Evolutionary conservation across 139 green algal species (phyloP), one percentile per base, ranked within the genome.

Genomic region (Picochlorum sp.): DNA sequence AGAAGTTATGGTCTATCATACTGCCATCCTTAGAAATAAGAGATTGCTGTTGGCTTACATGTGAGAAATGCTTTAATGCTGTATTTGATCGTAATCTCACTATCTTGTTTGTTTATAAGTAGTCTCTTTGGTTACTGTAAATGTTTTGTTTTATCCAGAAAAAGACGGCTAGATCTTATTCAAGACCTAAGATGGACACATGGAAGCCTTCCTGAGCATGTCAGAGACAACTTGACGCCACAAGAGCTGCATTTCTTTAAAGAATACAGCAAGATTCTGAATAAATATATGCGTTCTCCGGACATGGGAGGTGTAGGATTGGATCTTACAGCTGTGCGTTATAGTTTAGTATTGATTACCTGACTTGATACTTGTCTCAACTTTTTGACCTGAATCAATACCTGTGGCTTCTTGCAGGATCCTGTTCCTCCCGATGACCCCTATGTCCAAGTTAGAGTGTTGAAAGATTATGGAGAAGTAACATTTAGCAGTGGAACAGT

Each of bases 1-100:
- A 16, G 70, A 80, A 52, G 50, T 83, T 16, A 61, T 83, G 31
- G 65, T 83, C 1, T 76, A 83, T 26, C 76, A 83, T 31, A 55
- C 54, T 14, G 41, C 54, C 56, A 83, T 83, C 33, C 65, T 83
- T 13, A 57, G 76, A 24, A 83, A 83, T 65, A 83, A 83, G 55
- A 54, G 73, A 7, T 58, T 82, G 3, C 62, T 82, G 20, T 57
- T 81, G 30, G 52, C 57, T 12, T 82, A 82, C 33, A 65, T 63
- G 73, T 80, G 41, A 70, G 69, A n/a, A n/a, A n/a, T 31, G 5
- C 4, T 33, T 18, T 5, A 26, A 26, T 32, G 12, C 29, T 64
- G 9, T 26, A 32, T 57, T 14, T 1, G 44, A 31, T 60, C 18
- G 6, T 12, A 36, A 14, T 50, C 7, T 65, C 29, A 0, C 30